phyloP scores from a whole-genome alignment of 2,329 filamentous ascomycete genomes.

The Sphaceloma murrayae region DNA sequence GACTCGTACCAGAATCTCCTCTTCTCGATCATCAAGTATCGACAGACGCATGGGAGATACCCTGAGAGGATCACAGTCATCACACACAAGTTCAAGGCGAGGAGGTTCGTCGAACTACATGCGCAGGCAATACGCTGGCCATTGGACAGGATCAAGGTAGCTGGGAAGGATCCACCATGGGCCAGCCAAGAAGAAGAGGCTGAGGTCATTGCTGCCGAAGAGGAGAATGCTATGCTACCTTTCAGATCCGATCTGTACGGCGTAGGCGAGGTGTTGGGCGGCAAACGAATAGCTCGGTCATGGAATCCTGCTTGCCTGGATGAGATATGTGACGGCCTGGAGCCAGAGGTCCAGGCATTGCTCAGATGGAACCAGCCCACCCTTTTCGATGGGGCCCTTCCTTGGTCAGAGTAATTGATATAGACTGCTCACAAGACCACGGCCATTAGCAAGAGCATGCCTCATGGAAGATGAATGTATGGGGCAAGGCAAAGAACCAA shows the following conservation, averaged over 20 bases:
- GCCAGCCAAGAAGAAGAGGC: constrained; percentile 21
- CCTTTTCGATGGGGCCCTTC: neutral
- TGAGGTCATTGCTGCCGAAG: constrained; percentile 30
- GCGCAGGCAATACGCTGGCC: constrained; percentile 38
- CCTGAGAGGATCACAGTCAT: constrained; percentile 36
- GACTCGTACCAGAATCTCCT: constrained; percentile 82
- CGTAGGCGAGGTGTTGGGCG: constrained; percentile 26
- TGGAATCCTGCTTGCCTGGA: constrained; percentile 26
- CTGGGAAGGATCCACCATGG: constrained; percentile 37
- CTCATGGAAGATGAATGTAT: too few species aligned
- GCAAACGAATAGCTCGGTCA: constrained; percentile 34
- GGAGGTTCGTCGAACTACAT: constrained; percentile 33
- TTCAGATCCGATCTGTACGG: constrained; percentile 36
- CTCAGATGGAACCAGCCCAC: neutral
- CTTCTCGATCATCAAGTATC: constrained; percentile 57
- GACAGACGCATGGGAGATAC: constrained; percentile 31
- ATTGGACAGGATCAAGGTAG: constrained; percentile 31
- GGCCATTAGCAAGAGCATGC: too few species aligned
- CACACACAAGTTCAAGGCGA: constrained; percentile 41
- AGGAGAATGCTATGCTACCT: constrained; percentile 30
- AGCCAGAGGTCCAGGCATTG: constrained; percentile 2
- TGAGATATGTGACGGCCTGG: neutral
- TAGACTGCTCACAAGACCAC: too few species aligned
- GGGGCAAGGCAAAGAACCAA: too few species aligned
- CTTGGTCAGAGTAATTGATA: constrained; percentile 8